These are phyloP conservation scores for Aspergillus sp. DNA, from an alignment of 2,329 filamentous ascomycete genomes.

Conservation along the genomic window DNA sequence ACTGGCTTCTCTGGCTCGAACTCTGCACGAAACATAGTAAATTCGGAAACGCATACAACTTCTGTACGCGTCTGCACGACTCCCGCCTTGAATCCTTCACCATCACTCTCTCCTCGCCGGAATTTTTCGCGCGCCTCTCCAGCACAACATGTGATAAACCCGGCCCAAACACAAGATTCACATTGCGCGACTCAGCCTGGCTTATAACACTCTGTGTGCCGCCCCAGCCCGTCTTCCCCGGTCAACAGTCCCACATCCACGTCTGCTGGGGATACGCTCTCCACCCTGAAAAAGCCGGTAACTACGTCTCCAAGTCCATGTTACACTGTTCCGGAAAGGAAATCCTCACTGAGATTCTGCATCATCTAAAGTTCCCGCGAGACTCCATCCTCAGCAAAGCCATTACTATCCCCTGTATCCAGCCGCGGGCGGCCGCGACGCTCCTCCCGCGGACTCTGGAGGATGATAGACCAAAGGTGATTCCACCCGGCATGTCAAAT, in stretches of 20 bases:
- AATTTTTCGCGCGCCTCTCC: constrained; percentile 30
- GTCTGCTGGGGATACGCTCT: constrained; percentile 45
- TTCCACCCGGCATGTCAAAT: constrained; percentile 20
- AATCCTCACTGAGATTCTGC: constrained; percentile 41
- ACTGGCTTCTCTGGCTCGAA: constrained; percentile 45
- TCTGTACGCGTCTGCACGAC: constrained; percentile 37
- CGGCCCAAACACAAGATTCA: constrained; percentile 38
- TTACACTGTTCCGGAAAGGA: constrained; percentile 42
- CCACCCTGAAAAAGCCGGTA: constrained; percentile 36
- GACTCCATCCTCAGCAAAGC: constrained; percentile 29
- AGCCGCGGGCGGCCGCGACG: constrained; percentile 30
- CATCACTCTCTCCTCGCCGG: constrained; percentile 35
- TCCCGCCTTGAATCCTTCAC: constrained; percentile 45
- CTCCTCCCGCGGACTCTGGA: constrained; percentile 6
- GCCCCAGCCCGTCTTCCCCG: constrained; percentile 44
- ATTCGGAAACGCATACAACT: constrained; percentile 44
- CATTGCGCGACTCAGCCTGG: constrained; percentile 43
- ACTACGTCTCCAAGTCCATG: constrained; percentile 44
- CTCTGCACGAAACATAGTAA: constrained; percentile 36
- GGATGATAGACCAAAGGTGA: constrained; percentile 38
- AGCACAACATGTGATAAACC: constrained; percentile 25
- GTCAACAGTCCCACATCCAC: constrained; percentile 34
- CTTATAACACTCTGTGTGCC: constrained; percentile 43
- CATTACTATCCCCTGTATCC: constrained; percentile 38
- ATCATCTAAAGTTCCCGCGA: constrained; percentile 36